Evolutionary conservation across 345 rosid genomes (phyloP).

Genomic region (Lepidium africanum): DNA sequence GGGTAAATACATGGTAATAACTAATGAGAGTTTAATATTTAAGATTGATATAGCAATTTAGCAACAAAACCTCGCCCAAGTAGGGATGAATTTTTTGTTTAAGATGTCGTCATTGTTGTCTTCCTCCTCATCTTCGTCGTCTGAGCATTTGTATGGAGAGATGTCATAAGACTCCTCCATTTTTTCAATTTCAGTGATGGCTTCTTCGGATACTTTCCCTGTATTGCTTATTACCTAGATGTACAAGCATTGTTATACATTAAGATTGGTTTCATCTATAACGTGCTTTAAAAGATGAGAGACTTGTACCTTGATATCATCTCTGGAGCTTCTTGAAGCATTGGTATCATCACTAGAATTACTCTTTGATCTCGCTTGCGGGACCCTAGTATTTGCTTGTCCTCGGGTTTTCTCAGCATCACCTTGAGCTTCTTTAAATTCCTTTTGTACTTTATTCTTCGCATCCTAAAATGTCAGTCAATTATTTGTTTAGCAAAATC

Average conservation of each 20-base stretch:
- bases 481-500: background rate
- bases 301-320: conserved; percentile 47
- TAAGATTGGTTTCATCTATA: conserved; percentile 1
- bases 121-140: conserved; percentile 78
- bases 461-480: conserved; percentile 32
- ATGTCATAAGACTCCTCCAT: conserved; percentile 72
- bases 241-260: background rate
- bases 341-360: conserved; percentile 28
- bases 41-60: background rate
- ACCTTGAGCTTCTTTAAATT: conserved; percentile 22
- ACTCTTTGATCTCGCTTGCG: conserved; percentile 27
- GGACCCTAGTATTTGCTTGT: conserved; percentile 22
- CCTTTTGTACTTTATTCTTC: conserved; percentile 26
- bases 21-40: background rate
- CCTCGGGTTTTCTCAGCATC: conserved; percentile 28
- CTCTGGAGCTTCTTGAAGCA: conserved; percentile 25
- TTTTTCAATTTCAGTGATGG: background rate
- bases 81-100: conserved; percentile 58
- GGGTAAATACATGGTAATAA: conserved; percentile 5
- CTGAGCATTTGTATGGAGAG: conserved; percentile 88
- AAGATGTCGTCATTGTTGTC: conserved; percentile 41
- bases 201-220: conserved; percentile 22
- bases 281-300: background rate
- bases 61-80: conserved; percentile 74
- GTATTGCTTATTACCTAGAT: conserved; percentile 32